Evolutionary conservation across 1,284 basidiomycete species (phyloP), one percentile per base, ranked within the genome.

Genomic region (Hymenochaete sp.): DNA sequence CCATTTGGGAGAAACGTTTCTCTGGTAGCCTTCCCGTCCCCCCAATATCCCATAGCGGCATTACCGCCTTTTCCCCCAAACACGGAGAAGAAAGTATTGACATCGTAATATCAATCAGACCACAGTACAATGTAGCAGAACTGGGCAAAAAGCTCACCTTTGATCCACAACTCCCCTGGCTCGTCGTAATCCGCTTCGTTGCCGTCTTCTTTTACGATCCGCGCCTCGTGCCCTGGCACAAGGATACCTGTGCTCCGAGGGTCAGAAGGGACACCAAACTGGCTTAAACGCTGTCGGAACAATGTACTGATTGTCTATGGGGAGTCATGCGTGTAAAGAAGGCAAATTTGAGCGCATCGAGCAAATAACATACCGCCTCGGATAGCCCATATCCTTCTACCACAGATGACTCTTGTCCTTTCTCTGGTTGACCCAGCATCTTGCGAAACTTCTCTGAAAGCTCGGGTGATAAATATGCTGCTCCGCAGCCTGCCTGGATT

Each of bases 301-400:
- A 78, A 61, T 0, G 72, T 67, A 1, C 69, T 62, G 16, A 82
- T 63, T 0, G 83, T 85, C 82, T 87, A 41, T 25, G 16, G 11
- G 33, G 13, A 16, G 14, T 18, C 21, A n/a, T n/a, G n/a, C 16
- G 29, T 11, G 27, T 27, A 28, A 22, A 21, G 19, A 11, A 10
- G 22, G 39, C 41, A 27, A 44, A 24, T 50, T 4, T 49, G 44
- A 16, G 9, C 10, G 16, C 38, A 38, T 36, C 19, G 18, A 5
- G 9, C 27, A 22, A 11, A 27, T 11, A 32, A 59, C 77, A 49
- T 58, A 85, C 83, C 45, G 65, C 65, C 72, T 88, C 84, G 0
- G 82, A 83, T 69, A 87, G 75, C 11, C 84, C 84, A 55, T 82
- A 88, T 0, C 82, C 82, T 79, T 51, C 16, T 4, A 33, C 16